Conservation (phyloP, 2,329 filamentous ascomycete genomes). For the Aspergillus luchuensis region DNA sequence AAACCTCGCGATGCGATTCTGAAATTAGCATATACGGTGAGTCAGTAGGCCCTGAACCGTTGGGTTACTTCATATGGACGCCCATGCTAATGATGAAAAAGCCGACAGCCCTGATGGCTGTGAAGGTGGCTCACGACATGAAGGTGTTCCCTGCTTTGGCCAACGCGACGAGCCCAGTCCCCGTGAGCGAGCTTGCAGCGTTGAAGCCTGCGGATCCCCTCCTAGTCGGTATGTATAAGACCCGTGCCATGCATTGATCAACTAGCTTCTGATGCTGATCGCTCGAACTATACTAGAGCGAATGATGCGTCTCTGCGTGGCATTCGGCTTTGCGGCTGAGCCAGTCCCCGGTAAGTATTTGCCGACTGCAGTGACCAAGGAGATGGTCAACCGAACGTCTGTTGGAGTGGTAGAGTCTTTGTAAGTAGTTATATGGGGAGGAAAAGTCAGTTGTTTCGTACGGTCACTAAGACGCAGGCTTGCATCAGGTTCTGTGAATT, state of each 20-base stretch:
- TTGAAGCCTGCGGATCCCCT: conserved; percentile 26
- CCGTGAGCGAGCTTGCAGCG: conserved; percentile 20
- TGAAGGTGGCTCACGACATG: conserved; percentile 25
- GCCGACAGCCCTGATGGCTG: conserved; percentile 24
- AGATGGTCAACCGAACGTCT: conserved; percentile 22
- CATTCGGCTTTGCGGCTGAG: conserved; percentile 22
- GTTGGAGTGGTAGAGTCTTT: conserved; percentile 22
- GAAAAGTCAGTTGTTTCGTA: too few species aligned
- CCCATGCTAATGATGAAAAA: neutral
- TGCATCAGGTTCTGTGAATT: conserved; percentile 23
- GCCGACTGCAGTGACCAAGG: conserved; percentile 18
- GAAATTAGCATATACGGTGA: conserved; percentile 23
- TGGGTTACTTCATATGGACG: too few species aligned
- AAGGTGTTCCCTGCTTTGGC: conserved; percentile 22
- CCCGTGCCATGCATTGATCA: too few species aligned
- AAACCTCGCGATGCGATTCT: conserved; percentile 23
- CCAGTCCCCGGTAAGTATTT: conserved; percentile 17
- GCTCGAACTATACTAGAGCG: conserved; percentile 17
- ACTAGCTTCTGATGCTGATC: neutral
- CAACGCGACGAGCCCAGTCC: conserved; percentile 16
- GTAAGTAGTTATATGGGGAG: conserved; percentile 11
- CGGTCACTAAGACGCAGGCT: neutral
- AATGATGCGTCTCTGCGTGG: conserved; percentile 25
- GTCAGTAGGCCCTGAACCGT: neutral
- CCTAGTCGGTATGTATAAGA: conserved; percentile 22